Evolutionary conservation across 176 grass and related monocot species (phyloP), one percentile per base, ranked within the genome.

Genomic region (Oryza punctata): DNA sequence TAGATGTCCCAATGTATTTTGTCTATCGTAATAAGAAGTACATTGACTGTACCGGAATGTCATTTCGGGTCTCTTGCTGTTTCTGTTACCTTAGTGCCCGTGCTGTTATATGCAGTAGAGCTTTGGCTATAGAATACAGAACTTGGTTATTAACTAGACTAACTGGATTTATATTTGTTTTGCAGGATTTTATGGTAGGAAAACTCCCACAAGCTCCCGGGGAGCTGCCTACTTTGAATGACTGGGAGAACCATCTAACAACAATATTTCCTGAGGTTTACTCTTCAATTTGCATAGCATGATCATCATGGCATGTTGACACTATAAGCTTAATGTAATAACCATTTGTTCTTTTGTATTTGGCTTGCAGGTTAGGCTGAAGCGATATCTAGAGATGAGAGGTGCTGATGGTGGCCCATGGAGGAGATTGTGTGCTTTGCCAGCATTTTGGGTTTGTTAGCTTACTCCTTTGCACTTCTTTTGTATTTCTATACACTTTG

Each of bases 181-280:
- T 84, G 80, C 87, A 99, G 96, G 96, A 99, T 90, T 99, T 99
- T 83, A 96, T 99, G 96, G 69, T 28, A 84, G 96, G 97, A 81
- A 99, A 99, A 81, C 91, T 99, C 67, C 89, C 93, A 74, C 76
- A 73, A 50, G 77, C 85, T 88, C 97, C 88, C n/a, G 93, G 93
- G 75, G 97, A 96, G 67, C 75, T 99, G 71, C 97, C 97, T 67
- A 99, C 89, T 71, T 70, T 99, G 78, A 96, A 96, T 76, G 97
- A 99, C 57, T 99, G 97, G 97, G 97, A 99, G 87, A 99, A 99
- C 78, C 97, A 99, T 91, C 91, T 99, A 87, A 99, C 97, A 63
- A 99, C 97, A 79, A 99, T 99, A 90, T 99, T 99, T 41, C 97
- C 97, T 76, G 97, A 99, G 91, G 96, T 98, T 84, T 77, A 15